These are phyloP conservation scores for Ophiostoma angusticollis DNA, from an alignment of 2,329 filamentous ascomycete species.

Conservation along the genomic window DNA sequence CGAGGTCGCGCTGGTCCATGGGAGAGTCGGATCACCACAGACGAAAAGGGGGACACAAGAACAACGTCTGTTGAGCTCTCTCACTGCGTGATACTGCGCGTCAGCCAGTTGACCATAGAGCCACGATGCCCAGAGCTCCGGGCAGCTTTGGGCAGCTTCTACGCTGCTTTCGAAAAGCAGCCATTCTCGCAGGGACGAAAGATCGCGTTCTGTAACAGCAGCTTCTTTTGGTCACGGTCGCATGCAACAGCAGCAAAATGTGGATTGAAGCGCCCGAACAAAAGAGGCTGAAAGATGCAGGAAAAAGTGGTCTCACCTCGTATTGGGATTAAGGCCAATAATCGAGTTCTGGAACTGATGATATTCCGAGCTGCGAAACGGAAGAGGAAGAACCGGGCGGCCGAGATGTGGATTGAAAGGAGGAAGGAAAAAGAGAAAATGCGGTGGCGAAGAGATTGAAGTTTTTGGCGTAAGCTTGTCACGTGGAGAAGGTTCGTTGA, in stretches of 20 bases:
- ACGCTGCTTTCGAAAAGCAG: too few relatives aligned
- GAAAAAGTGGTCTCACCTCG: conserved; percentile 13
- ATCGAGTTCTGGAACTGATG: conserved; percentile 15
- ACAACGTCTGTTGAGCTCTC: too few relatives aligned
- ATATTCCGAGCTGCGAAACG: conserved; percentile 19
- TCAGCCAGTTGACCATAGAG: too few relatives aligned
- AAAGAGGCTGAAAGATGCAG: background rate
- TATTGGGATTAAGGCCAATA: conserved; percentile 10
- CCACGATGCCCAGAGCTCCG: too few relatives aligned
- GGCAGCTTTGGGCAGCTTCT: too few relatives aligned
- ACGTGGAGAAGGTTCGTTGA: too few relatives aligned
- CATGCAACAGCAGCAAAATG: background rate
- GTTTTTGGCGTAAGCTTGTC: too few relatives aligned
- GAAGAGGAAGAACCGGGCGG: conserved; percentile 35
- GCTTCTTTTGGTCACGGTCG: too few relatives aligned
- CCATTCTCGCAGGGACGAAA: too few relatives aligned
- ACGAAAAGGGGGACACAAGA: background rate
- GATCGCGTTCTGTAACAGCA: background rate
- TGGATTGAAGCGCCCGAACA: background rate
- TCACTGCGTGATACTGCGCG: too few relatives aligned
- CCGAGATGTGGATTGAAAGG: conserved; percentile 17
- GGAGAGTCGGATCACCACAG: background rate
- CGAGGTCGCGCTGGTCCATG: conserved; percentile 21
- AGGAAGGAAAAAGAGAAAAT: too few relatives aligned
- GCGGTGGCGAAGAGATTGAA: too few relatives aligned